Base-by-base conservation (phyloP, 352 stramenopile genomes). In the Pythium dissimile region DNA sequence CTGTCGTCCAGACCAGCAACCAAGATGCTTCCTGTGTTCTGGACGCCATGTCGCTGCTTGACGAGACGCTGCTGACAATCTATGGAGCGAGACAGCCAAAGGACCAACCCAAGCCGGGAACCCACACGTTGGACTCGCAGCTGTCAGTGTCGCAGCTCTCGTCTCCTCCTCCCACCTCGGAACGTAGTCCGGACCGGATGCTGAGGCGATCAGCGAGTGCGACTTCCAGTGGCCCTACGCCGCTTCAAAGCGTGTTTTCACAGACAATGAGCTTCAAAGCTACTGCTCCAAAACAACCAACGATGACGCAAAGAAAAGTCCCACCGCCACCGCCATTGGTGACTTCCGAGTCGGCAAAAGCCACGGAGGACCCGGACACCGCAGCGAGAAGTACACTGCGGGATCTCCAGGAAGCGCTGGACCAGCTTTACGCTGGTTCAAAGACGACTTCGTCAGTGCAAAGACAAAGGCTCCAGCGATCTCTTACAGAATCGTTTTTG, bases 1-100 rank as follows among this genome's bases (percentile, higher is more conserved):
- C 23, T 8, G 2, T 8, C 27, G 15, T 13, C 7, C n/a, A n/a
- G n/a, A 46, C n/a, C 37, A 53, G 21, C n/a, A 61, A 67, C 26
- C 59, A 67, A 24, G 52, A 62, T 15, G 26, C 2, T 20, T 41
- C 44, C 4, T 21, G 18, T 15, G 3, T 27, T 18, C 2, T 23
- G 11, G 70, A 71, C 7, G 49, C 60, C 10, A 49, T 88, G 4
- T 71, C 64, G 23, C 59, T 88, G 58, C 24, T 85, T 38, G 71
- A 85, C 48, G 72, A 85, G 31, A 80, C 73, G 2, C 69, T 88
- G 23, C 59, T 73, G 45, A 75, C 61, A 24, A 78, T 88, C 54
- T 77, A 88, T 56, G 54, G 50, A 10, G 35, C 64, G 1, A 27
- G 45, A 10, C 37, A 52, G 11, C 57, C 46, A 8, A 35, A 26